Evolutionary conservation across 768 basidiomycete genomes (phyloP), one percentile per base, ranked within the genome.

Genomic region (Tulasnella sp.): DNA sequence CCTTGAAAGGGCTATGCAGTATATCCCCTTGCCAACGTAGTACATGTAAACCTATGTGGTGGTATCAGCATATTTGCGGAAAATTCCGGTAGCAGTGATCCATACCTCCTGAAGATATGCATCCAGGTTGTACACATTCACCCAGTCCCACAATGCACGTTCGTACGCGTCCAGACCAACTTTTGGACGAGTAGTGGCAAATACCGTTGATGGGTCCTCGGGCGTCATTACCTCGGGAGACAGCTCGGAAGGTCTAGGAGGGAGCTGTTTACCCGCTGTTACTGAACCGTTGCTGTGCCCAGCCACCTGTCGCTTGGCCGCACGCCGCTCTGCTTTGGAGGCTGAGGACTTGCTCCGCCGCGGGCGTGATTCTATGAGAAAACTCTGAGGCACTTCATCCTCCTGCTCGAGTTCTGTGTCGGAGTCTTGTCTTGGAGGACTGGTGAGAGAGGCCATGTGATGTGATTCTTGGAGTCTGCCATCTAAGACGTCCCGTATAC

Each of bases 61-160:
- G 12, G 28, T 4, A 15, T 9, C 16, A 15, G 4, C 19, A 25
- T 3, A 34, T 9, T 9, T 16, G 48, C 37, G 45, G 25, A 28
- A 16, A 16, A 37, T 10, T 40, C 5, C 39, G 5, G 6, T 1
- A 10, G 4, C 32, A 29, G 24, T 24, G n/a, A n/a, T 7, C 55
- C 64, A 50, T 33, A 88, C 88, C 56, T 96, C 90, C 66, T 93
- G 88, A 25, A 99, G 67, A 65, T 92, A 99, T 6, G 79, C 81
- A 61, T 99, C 95, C 33, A 99, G 73, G 62, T 99, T 96, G 63
- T 90, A 89, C 10, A 98, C 90, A 62, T 99, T 99, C 53, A 96
- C 90, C 95, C 95, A 99, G 53, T 86, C 84, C 95, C 95, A 99
- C 42, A 98, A 65, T 1, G 95, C 95, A 53, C 79, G 81, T 64